A percentile compares a stretch with the other conserved stretches of the same genome.
phyloP scores from a whole-genome alignment of 345 rosid species.

The Ricinus communis region DNA sequence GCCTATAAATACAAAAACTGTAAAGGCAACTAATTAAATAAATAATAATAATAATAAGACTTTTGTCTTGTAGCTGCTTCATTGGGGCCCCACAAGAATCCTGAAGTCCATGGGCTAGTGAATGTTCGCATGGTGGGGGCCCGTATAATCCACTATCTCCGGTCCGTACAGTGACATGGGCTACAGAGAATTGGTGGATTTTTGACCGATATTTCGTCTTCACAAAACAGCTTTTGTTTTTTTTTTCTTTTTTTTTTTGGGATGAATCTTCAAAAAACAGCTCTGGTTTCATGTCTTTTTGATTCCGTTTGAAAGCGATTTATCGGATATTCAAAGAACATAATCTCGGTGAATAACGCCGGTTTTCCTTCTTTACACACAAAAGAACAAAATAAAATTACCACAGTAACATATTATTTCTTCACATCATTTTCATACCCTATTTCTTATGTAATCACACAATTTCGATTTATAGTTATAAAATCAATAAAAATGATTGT shows the following conservation, averaged over 20 bases:
- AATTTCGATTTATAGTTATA: too few relatives aligned
- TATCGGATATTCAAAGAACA: neutral
- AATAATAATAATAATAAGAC: slow-evolving; percentile 5
- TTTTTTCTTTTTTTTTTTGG: too few relatives aligned
- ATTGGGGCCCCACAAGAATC: slow-evolving; percentile 16
- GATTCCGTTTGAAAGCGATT: neutral
- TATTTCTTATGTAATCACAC: too few relatives aligned
- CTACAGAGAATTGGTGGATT: neutral
- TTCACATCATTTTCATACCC: too few relatives aligned
- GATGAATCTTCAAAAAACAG: neutral
- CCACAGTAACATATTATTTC: too few relatives aligned
- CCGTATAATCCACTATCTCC: slow-evolving; percentile 15
- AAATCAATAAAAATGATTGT: too few relatives aligned
- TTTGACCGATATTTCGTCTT: neutral
- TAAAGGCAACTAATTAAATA: too few relatives aligned
- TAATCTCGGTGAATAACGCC: neutral
- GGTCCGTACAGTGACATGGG: slow-evolving; percentile 22
- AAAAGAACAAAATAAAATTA: too few relatives aligned
- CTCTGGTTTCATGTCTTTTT: neutral
- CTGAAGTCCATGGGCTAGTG: slow-evolving; percentile 23
- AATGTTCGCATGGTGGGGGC: slow-evolving; percentile 11
- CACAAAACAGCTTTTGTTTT: neutral
- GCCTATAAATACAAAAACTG: too few relatives aligned
- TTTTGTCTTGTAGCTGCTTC: slow-evolving; percentile 51
- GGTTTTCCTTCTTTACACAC: neutral